These are phyloP conservation scores for Pisolithus thermaeus DNA, from an alignment of 1,284 basidiomycete genomes.

Conservation along the genomic window DNA sequence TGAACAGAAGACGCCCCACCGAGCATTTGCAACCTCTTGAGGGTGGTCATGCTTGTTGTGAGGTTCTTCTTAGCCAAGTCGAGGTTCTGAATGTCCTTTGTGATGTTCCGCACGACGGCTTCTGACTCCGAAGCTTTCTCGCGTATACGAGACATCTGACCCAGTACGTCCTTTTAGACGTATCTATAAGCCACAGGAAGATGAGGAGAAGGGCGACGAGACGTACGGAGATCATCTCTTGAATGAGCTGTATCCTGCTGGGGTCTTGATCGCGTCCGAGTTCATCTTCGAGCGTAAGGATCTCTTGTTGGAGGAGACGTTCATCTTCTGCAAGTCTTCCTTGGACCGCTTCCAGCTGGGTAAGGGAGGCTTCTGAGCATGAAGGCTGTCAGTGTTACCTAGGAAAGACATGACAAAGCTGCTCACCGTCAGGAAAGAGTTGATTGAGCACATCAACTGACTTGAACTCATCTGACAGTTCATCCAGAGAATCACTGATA, in stretches of 20 bases:
- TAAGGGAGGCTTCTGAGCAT: slow-evolving; percentile 58
- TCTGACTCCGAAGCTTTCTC: slow-evolving; percentile 96
- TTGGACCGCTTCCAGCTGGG: slow-evolving; percentile 58
- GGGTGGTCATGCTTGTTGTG: slow-evolving; percentile 81
- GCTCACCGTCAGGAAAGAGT: slow-evolving; percentile 72
- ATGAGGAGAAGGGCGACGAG: not conserved
- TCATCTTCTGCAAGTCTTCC: slow-evolving; percentile 56
- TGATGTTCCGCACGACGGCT: slow-evolving; percentile 92
- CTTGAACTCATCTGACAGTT: slow-evolving; percentile 52
- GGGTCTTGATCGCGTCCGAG: slow-evolving; percentile 76
- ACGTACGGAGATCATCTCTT: slow-evolving; percentile 86
- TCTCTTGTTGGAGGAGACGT: slow-evolving; percentile 63
- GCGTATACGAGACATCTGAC: slow-evolving; percentile 90
- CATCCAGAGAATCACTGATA: slow-evolving; percentile 50
- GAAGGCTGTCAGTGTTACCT: not conserved
- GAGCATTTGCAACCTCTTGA: slow-evolving; percentile 92
- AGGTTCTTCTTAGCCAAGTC: slow-evolving; percentile 95
- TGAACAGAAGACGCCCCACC: slow-evolving; percentile 44
- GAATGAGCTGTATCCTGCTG: slow-evolving; percentile 79
- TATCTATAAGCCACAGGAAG: slow-evolving; percentile 3
- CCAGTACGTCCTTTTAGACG: slow-evolving; percentile 72
- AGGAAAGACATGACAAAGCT: not conserved
- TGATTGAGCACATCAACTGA: slow-evolving; percentile 58
- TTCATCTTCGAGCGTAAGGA: slow-evolving; percentile 61
- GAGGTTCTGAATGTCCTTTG: slow-evolving; percentile 92